Percentiles rank a stretch among this genome's conserved stretches.
These are phyloP conservation scores for Pseudocercospora cruenta DNA, from an alignment of 2,329 filamentous ascomycete species.

Conservation along the genomic window DNA sequence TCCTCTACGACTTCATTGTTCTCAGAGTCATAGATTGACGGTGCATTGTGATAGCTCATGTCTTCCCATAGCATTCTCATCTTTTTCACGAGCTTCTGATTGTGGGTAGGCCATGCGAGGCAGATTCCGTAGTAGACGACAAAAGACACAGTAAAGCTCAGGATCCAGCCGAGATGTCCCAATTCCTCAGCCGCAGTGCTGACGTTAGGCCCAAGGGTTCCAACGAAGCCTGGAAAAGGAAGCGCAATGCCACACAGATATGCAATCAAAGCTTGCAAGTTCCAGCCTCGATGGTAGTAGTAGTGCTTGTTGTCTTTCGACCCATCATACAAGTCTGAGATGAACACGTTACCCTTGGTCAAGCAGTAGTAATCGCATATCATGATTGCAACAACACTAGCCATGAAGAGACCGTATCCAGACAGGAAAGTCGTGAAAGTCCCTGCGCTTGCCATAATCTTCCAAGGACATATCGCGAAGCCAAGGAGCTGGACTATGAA, in stretches of 20 bases:
- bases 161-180: slow-evolving; percentile 64
- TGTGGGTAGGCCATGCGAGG: neutral
- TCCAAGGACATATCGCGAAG: slow-evolving; percentile 69
- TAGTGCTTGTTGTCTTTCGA: slow-evolving; percentile 55
- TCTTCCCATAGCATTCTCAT: neutral
- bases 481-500: slow-evolving; percentile 39
- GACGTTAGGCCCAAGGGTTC: slow-evolving; percentile 45
- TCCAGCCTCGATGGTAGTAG: slow-evolving; percentile 56
- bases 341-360: slow-evolving; percentile 43
- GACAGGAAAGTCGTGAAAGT: slow-evolving; percentile 66
- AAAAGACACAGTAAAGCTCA: slow-evolving; percentile 62
- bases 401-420: slow-evolving; percentile 63
- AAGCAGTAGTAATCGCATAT: slow-evolving; percentile 63
- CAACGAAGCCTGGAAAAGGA: slow-evolving; percentile 59
- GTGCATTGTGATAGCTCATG: neutral
- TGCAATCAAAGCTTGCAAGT: slow-evolving; percentile 62
- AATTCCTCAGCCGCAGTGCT: slow-evolving; percentile 29
- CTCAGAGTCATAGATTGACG: too few relatives aligned
- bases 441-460: slow-evolving; percentile 62
- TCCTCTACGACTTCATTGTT: too few relatives aligned
- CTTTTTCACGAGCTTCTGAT: neutral
- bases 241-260: slow-evolving; percentile 62
- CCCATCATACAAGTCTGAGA: slow-evolving; percentile 47
- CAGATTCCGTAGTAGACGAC: slow-evolving; percentile 53
- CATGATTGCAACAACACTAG: slow-evolving; percentile 65